Conservation (phyloP, 345 rosid species). For the Boechera retrofracta region DNA sequence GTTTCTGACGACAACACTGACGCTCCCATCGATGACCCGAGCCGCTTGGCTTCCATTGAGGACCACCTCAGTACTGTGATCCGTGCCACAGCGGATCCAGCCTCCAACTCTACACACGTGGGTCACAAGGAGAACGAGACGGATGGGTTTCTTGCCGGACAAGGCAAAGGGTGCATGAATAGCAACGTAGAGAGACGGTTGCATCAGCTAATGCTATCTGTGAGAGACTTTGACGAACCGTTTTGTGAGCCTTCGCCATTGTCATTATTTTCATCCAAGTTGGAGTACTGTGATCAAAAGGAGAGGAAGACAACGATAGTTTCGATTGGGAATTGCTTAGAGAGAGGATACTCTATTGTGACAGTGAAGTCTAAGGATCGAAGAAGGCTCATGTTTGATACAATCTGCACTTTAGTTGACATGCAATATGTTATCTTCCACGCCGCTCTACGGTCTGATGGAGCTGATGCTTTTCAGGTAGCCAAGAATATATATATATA, state of each 20-base stretch:
- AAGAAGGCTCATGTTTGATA: constrained; percentile 78
- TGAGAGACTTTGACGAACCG: constrained; percentile 65
- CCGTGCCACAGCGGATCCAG: constrained; percentile 46
- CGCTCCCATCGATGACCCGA: constrained; percentile 61
- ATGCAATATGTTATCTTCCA: constrained; percentile 87
- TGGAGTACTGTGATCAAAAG: constrained; percentile 32
- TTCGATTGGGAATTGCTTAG: constrained; percentile 63
- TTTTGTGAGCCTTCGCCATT: constrained; percentile 35
- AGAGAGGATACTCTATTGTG: constrained; percentile 70
- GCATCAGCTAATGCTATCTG: constrained; percentile 75
- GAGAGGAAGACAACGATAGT: constrained; percentile 47
- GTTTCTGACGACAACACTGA: constrained; percentile 58
- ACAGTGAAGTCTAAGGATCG: constrained; percentile 69
- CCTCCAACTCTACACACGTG: constrained; percentile 40
- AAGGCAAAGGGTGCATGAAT: constrained; percentile 49
- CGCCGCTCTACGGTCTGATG: constrained; percentile 58
- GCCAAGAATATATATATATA: not conserved
- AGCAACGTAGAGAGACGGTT: constrained; percentile 67
- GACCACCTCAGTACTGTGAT: constrained; percentile 65
- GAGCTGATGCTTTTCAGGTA: constrained; percentile 73
- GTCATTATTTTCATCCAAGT: constrained; percentile 37
- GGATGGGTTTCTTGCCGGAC: constrained; percentile 49
- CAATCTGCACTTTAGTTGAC: constrained; percentile 71
- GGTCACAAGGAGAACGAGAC: constrained; percentile 52
- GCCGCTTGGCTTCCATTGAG: constrained; percentile 66